Evolutionary conservation across 2,329 filamentous ascomycete genomes (phyloP), one percentile per base, ranked within the genome.

Genomic region (Neofusicoccum umdonicola): DNA sequence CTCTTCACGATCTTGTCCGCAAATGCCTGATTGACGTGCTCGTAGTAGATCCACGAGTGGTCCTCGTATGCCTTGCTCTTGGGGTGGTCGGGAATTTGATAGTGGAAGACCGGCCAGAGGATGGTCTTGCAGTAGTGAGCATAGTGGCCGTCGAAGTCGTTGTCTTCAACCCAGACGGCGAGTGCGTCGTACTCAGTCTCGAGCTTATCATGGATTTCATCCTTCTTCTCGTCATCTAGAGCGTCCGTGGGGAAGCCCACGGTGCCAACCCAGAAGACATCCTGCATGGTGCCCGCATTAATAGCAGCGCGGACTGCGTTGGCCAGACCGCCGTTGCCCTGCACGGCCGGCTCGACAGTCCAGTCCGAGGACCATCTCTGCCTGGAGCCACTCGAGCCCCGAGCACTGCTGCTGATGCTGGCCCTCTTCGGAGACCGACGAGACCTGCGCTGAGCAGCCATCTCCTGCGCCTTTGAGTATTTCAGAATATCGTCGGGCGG

Each of bases 21-120:
- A 78, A 98, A 97, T 3, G 90, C 92, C 76, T 95, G 90, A 79
- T 97, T 97, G 73, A 97, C 85, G 62, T 91, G 92, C 74, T 93
- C 90, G 72, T 98, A 98, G 81, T 92, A 96, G 70, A 93, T 86
- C 92, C 93, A 98, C 0, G 93, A 97, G 78, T 98, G 93, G 71
- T 98, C 94, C 76, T 96, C 90, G 76, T 97, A 98, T 0, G 94
- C 94, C 67, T 98, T 98, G 86, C 93, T 97, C 83, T 97, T 97
- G 31, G 94, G 94, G 74, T 96, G 96, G 75, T 98, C 95, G 0
- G 94, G 95, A 66, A 98, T 96, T 78, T 97, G 93, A 77, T 98
- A 98, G 79, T 98, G 93, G 78, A 98, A 96, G 66, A 97, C 93
- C 1, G 94, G 94, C 94, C 94, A 98, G 6, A 98, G 83, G 63